These are phyloP conservation scores for Linnemannia hyalina DNA, from an alignment of 192 early-diverging fungal species.

Conservation along the genomic window DNA sequence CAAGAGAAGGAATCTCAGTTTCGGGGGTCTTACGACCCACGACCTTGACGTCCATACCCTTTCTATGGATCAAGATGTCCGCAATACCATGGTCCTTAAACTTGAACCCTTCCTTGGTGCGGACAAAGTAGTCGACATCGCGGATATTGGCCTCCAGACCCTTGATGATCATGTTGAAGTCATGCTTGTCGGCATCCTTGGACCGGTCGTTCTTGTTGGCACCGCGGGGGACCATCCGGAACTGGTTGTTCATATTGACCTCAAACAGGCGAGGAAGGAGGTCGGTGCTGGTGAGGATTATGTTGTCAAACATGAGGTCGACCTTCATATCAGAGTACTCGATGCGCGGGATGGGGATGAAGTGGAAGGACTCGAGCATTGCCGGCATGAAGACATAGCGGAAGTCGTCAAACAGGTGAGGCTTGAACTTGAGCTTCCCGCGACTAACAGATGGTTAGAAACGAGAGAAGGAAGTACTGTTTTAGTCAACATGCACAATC, in stretches of 20 bases:
- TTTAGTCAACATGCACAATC: no score
- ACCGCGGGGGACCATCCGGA: constrained; percentile 53
- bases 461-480: background rate
- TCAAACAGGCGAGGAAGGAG: constrained; percentile 58
- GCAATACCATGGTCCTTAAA: constrained; percentile 57
- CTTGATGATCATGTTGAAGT: constrained; percentile 44
- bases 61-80: constrained; percentile 41
- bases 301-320: constrained; percentile 58
- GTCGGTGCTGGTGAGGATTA: constrained; percentile 56
- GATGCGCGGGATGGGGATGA: constrained; percentile 60
- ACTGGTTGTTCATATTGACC: constrained; percentile 48
- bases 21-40: constrained; percentile 24
- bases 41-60: constrained; percentile 36
- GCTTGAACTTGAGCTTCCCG: constrained; percentile 58
- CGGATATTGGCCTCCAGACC: constrained; percentile 56
- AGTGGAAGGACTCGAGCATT: constrained; percentile 57
- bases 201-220: constrained; percentile 24
- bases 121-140: constrained; percentile 56
- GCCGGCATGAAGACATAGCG: constrained; percentile 55
- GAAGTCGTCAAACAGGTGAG: constrained; percentile 60
- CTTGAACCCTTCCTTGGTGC: constrained; percentile 58
- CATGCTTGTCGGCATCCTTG: constrained; percentile 33
- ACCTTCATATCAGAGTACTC: constrained; percentile 61
- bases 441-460: constrained; percentile 19
- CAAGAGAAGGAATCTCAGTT: constrained; percentile 33